Percentiles rank a stretch among this genome's conserved stretches.
These are phyloP conservation scores for Nakazawaea holstii DNA, from an alignment of 805 yeast species.

Conservation along the genomic window DNA sequence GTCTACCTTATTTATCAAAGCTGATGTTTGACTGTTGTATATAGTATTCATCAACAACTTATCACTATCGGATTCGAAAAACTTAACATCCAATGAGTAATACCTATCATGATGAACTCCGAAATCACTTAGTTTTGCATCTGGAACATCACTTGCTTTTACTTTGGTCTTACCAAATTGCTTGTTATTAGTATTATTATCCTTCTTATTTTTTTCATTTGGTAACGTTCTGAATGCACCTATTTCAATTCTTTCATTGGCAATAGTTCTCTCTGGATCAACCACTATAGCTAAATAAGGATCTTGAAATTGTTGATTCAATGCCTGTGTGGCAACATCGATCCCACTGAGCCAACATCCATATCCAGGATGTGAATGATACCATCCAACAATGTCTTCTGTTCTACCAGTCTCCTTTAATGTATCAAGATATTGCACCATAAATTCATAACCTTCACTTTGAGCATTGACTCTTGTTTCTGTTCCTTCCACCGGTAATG, in stretches of 20 bases:
- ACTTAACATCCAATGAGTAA: conserved; percentile 58
- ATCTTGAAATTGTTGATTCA: conserved; percentile 86
- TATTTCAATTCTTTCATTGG: conserved; percentile 66
- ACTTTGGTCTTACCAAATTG: conserved; percentile 14
- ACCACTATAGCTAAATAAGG: conserved; percentile 87
- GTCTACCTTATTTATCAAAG: neutral
- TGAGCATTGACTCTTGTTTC: conserved; percentile 95
- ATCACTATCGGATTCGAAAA: conserved; percentile 52
- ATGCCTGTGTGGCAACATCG: conserved; percentile 82
- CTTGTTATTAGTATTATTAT: neutral
- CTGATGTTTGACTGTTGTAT: conserved; percentile 21
- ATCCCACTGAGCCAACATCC: conserved; percentile 96
- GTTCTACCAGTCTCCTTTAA: conserved; percentile 28
- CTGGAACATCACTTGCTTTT: conserved; percentile 30
- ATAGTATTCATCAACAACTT: conserved; percentile 24
- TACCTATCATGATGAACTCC: conserved; percentile 70
- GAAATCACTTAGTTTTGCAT: conserved; percentile 52
- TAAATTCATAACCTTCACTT: conserved; percentile 89
- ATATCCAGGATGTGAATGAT: conserved; percentile 94
- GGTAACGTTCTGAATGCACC: conserved; percentile 83
- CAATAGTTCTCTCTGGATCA: conserved; percentile 68
- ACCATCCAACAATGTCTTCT: conserved; percentile 94
- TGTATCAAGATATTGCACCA: conserved; percentile 74
- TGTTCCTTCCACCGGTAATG: conserved; percentile 92
- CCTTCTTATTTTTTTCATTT: conserved; percentile 24